Evolutionary conservation across 2,329 filamentous ascomycete species (phyloP), one percentile per base, ranked within the genome.

Genomic region (Parastagonospora avenae): DNA sequence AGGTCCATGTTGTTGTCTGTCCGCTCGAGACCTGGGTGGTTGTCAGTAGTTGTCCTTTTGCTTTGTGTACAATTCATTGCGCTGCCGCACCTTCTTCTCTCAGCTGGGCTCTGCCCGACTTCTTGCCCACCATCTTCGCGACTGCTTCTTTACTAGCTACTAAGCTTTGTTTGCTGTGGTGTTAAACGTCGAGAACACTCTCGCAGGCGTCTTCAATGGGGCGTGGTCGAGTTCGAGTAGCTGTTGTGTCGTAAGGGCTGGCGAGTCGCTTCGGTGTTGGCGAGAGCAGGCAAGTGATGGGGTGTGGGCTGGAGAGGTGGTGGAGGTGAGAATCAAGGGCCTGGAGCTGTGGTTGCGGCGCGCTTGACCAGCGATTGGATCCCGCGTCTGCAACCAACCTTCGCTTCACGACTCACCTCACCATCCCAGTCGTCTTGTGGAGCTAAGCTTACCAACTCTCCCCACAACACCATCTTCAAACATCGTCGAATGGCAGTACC

Each of bases 1-100:
- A 94, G 85, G 71, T 92, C 94, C 88, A 99, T 93, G 77, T 93
- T 92, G 84, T 99, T 99, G 80, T 99, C 94, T 54, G 94, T 97
- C 71, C 93, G 85, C 78, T 96, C 91, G 59, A 99, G 86, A 60
- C 94, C 93, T 97, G 72, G 19, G 14, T 14, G 24, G 15, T 42
- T 44, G 54, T 66, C 31, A 59, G 55, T 42, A 42, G 19, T 15
- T 35, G 33, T 40, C 4, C 36, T 30, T 30, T 14, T 40, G 35
- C 30, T n/a, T 28, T 42, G 43, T 16, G 30, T 30, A 14, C 30
- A 12, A 24, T 24, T 35, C 24, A n/a, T 29, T 8, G 33, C 16
- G 36, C 19, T 33, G 52, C 63, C 65, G 16, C 73, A 80, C 79
- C 79, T 68, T 88, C 84, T 73, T 87, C 84, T 68, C 81, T 76